phyloP scores from a whole-genome alignment of 169 alveolate species.

The Blepharisma undulans region DNA sequence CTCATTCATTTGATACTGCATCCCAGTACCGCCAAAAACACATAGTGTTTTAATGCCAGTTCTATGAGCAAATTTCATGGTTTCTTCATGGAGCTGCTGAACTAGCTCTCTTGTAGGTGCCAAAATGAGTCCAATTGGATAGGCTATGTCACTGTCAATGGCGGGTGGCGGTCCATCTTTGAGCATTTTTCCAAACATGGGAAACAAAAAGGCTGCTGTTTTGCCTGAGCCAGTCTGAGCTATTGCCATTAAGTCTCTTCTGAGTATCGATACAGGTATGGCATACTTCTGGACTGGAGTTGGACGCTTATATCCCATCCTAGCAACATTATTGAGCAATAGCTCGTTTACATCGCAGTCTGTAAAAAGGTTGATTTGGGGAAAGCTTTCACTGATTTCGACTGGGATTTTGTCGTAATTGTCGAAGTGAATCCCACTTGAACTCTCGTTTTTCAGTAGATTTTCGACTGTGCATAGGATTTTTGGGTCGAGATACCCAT shows the following conservation, averaged over 20 bases:
- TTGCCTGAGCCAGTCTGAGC: conserved; percentile 98
- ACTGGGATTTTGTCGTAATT: not conserved
- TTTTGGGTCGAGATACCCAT: not conserved
- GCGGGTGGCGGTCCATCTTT: not conserved
- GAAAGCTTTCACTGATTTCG: not conserved
- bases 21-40: conserved; percentile 36
- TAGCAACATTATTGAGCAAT: not conserved
- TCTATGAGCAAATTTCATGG: conserved; percentile 36
- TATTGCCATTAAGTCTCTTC: conserved; percentile 96
- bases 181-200: conserved; percentile 71
- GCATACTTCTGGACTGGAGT: conserved; percentile 42
- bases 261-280: conserved; percentile 86
- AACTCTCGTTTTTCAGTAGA: not conserved
- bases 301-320: not conserved
- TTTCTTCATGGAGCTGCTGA: conserved; percentile 83
- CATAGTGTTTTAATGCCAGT: not conserved
- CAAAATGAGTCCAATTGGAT: conserved; percentile 92
- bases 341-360: not conserved
- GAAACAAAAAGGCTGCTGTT: conserved; percentile 82
- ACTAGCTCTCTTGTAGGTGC: conserved; percentile 99
- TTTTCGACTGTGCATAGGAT: not conserved
- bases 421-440: not conserved
- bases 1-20: not conserved
- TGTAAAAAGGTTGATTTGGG: not conserved
- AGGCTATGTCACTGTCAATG: conserved; percentile 77